Evolutionary conservation across 2,329 filamentous ascomycete species (phyloP).

Genomic region (Lecanicillium sp.): DNA sequence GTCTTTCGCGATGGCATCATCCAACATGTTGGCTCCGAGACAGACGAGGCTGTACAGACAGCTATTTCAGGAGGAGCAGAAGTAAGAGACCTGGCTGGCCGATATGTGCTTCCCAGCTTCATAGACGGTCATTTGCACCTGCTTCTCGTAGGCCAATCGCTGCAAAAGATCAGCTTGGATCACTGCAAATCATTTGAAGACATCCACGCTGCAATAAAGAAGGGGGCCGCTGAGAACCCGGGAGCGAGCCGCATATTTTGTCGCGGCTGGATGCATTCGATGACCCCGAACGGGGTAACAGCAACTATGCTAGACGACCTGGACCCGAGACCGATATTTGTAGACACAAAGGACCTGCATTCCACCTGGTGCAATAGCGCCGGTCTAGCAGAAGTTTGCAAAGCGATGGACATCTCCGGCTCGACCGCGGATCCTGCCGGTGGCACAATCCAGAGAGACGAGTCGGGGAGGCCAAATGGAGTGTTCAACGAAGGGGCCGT

Average conservation of each 20-base stretch:
- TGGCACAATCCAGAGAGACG: conserved; percentile 43
- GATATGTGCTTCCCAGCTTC: conserved; percentile 43
- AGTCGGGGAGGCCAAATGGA: conserved; percentile 37
- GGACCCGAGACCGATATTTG: conserved; percentile 45
- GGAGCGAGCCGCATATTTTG: conserved; percentile 40
- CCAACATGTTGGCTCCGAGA: conserved; percentile 22
- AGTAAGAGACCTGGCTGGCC: conserved; percentile 20
- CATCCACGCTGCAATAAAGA: conserved; percentile 36
- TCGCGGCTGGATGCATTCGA: conserved; percentile 47
- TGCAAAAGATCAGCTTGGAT: conserved; percentile 41
- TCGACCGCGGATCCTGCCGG: conserved; percentile 37
- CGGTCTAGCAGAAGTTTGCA: conserved; percentile 34
- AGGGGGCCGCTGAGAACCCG: conserved; percentile 37
- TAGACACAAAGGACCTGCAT: conserved; percentile 49
- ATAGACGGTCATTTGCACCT: conserved; percentile 51
- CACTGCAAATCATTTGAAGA: conserved; percentile 39
- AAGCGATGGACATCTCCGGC: conserved; percentile 30
- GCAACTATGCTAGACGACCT: conserved; percentile 39
- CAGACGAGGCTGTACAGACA: conserved; percentile 14
- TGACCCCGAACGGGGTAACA: conserved; percentile 36
- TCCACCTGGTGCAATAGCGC: conserved; percentile 47
- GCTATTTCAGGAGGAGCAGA: conserved; percentile 17
- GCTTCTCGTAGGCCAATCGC: conserved; percentile 42
- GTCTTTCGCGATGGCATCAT: conserved; percentile 26
- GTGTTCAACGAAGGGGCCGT: conserved; percentile 44